Evolutionary conservation across 768 basidiomycete species (phyloP), one percentile per base, ranked within the genome.

Genomic region (Mycena maculata): DNA sequence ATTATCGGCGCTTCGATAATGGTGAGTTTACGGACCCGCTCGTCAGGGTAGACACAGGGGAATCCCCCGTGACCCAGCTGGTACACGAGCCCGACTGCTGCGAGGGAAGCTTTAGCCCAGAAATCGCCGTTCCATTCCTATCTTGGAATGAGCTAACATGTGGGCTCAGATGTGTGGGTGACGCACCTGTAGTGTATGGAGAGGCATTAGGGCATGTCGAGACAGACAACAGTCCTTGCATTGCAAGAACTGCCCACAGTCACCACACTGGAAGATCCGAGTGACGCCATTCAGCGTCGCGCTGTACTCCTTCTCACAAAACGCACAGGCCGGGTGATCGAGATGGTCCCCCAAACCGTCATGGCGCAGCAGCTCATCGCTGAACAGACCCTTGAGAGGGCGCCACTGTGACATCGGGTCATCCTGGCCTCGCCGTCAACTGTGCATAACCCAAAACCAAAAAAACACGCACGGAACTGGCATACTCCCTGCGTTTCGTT

Each of bases 61-160:
- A 42, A 36, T 18, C 61, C 68, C 3, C 47, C 44, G 42, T 71
- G 71, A 2, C 71, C 71, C 6, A 71, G 54, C 52, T 71, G 71
- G 33, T 63, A 65, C 2, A 66, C 56, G 12, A 71, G 63, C 4
- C 71, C 71, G 4, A 69, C 15, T 0, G 10, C 39, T 1, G 1
- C 10, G 12, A 72, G 61, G n/a, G 33, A 33, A 4, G 54, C 30
- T 4, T 53, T 10, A 18, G n/a, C 42, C 71, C 71, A 71, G 28
- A 62, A 69, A 3, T 20, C 13, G 8, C 68, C 60, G 22, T 38
- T 66, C 68, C 71, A 71, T 53, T 61, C 50, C 71, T 71, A 16
- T 42, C 18, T 9, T n/a, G n/a, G n/a, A n/a, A n/a, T n/a, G n/a
- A n/a, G 16, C 16, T n/a, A n/a, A n/a, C n/a, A n/a, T n/a, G n/a